Evolutionary conservation across 2,329 filamentous ascomycete genomes (phyloP).

Genomic region (Colletotrichum musicola): DNA sequence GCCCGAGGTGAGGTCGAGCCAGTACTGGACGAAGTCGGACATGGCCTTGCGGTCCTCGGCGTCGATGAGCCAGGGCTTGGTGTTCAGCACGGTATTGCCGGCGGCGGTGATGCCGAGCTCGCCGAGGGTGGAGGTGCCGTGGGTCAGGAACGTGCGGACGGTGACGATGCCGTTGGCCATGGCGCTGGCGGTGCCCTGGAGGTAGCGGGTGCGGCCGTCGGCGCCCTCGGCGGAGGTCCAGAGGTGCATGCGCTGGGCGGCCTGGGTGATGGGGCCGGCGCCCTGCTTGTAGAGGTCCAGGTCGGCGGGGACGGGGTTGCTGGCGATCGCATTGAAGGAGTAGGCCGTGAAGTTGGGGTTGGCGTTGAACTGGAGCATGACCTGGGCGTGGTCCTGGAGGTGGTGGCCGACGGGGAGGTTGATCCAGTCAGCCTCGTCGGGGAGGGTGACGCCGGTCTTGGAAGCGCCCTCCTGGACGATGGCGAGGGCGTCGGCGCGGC

Average conservation of each 20-base stretch:
- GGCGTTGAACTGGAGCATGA: slow-evolving; percentile 40
- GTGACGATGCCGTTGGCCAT: slow-evolving; percentile 38
- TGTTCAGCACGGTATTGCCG: slow-evolving; percentile 43
- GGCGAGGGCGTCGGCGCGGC: slow-evolving; percentile 39
- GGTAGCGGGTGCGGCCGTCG: slow-evolving; percentile 43
- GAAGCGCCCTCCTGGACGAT: slow-evolving; percentile 39
- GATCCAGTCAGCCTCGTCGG: slow-evolving; percentile 65
- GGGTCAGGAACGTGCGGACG: slow-evolving; percentile 43
- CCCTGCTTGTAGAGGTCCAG: slow-evolving; percentile 41
- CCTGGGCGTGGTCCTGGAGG: slow-evolving; percentile 64
- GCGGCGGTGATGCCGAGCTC: slow-evolving; percentile 41
- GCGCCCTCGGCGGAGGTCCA: slow-evolving; percentile 42
- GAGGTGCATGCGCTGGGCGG: slow-evolving; percentile 42
- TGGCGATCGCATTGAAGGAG: slow-evolving; percentile 33
- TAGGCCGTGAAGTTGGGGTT: slow-evolving; percentile 39
- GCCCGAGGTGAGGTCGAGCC: slow-evolving; percentile 35
- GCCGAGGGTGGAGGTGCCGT: slow-evolving; percentile 43
- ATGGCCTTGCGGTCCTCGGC: slow-evolving; percentile 41
- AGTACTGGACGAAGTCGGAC: slow-evolving; percentile 34
- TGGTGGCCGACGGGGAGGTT: slow-evolving; percentile 70
- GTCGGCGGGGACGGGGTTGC: slow-evolving; percentile 33
- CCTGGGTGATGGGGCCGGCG: slow-evolving; percentile 43
- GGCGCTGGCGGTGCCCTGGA: slow-evolving; percentile 43
- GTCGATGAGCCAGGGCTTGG: slow-evolving; percentile 42
- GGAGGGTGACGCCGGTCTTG: slow-evolving; percentile 59